Evolutionary conservation across 2,329 filamentous ascomycete genomes (phyloP), one percentile per base, ranked within the genome.

Genomic region (Salinomyces thailandicus): DNA sequence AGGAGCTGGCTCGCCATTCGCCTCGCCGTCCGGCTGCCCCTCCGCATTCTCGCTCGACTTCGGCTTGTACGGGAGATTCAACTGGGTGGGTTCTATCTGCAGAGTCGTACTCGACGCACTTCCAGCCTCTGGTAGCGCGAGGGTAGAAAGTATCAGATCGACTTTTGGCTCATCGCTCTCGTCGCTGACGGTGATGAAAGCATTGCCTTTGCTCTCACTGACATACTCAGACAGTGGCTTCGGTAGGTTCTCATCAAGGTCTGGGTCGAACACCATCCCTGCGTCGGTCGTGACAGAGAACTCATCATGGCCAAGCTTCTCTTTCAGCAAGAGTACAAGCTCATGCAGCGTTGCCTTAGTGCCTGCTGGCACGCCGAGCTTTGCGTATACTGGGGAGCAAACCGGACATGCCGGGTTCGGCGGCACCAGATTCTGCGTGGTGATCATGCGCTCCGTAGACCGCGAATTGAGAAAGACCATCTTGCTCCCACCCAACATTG

Each of bases 341-440:
- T 95, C 77, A 22, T 77, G 72, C 5, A 98, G 65, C 0, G 83
- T 94, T 2, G 85, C 82, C 38, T 72, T 69, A 18, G 72, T 69
- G 12, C 81, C 63, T 27, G 39, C 20, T 17, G 42, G 38, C 4
- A 52, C 16, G 7, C n/a, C 20, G 5, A 52, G 30, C 16, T 44
- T 45, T 15, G 52, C 52, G 26, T 58, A 57, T 20, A 45, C 40
- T 1, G 53, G 52, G 5, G 54, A 58, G 59, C 91, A 98, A 8
- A 93, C 80, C 9, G 82, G 77, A 50, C 91, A 98, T 6, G 82
- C 71, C 0, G 80, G 80, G 47, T 93, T 91, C 0, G 91, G 89
- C 14, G 68, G 59, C 17, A 64, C 64, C 2, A 77, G 57, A 6
- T 61, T 57, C 42, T 79, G 72, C 14, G 68, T 68, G 27, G 71